Conservation (phyloP, 805 yeast genomes). For the Candida orba region DNA sequence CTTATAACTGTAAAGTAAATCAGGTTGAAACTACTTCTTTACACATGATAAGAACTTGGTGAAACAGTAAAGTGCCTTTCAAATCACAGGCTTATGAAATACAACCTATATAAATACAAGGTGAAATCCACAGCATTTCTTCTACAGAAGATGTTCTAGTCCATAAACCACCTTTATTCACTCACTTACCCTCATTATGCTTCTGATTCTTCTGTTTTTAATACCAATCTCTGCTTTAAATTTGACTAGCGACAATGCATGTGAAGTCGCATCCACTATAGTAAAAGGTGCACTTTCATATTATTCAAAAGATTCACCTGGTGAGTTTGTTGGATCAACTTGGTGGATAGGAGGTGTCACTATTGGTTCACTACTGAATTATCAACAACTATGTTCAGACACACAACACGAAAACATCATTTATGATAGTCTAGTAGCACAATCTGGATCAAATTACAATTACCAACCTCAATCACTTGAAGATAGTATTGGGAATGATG, state of each 20-base stretch:
- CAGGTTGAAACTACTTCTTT: too few species aligned
- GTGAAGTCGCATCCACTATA: conserved; percentile 49
- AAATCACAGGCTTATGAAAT: too few species aligned
- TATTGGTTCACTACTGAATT: conserved; percentile 59
- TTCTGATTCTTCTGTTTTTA: too few species aligned
- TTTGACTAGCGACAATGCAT: conserved; percentile 12
- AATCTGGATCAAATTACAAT: conserved; percentile 39
- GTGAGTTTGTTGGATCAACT: conserved; percentile 62
- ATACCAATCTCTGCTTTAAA: neutral
- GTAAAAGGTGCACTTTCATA: conserved; percentile 60
- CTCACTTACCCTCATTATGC: too few species aligned
- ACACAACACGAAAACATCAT: conserved; percentile 51
- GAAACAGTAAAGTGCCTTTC: too few species aligned
- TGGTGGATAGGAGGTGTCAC: conserved; percentile 95
- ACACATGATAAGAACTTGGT: too few species aligned
- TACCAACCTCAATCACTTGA: conserved; percentile 39
- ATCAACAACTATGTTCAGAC: conserved; percentile 63
- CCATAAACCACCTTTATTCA: too few species aligned
- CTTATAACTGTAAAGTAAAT: too few species aligned
- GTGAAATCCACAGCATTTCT: too few species aligned
- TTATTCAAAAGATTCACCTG: conserved; percentile 47
- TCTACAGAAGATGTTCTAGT: too few species aligned
- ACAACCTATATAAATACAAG: too few species aligned
- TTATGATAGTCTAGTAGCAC: conserved; percentile 42
- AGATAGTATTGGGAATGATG: conserved; percentile 31